A percentile compares a stretch with the other conserved stretches of the same genome.
Conservation (phyloP, 2,329 filamentous ascomycete species). For the Triangularia setosa region DNA sequence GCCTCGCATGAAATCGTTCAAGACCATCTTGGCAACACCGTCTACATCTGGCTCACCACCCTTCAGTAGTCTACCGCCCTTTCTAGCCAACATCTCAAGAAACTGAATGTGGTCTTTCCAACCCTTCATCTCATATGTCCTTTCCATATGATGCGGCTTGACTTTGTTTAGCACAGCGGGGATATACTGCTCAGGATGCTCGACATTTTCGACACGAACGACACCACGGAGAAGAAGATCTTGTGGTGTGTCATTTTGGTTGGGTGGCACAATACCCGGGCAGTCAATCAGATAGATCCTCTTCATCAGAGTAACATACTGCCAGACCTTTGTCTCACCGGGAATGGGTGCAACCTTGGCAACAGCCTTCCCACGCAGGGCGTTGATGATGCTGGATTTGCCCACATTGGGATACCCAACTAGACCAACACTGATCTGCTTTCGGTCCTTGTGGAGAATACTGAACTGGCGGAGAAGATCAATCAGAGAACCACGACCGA, state of each 20-base stretch:
- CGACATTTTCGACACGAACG: slow-evolving; percentile 90
- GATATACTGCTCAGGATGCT: slow-evolving; percentile 95
- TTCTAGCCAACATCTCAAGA: slow-evolving; percentile 80
- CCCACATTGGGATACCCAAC: slow-evolving; percentile 80
- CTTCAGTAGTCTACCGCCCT: slow-evolving; percentile 79
- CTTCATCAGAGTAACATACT: slow-evolving; percentile 91
- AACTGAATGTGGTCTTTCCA: slow-evolving; percentile 78
- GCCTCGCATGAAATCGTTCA: slow-evolving; percentile 93
- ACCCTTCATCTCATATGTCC: slow-evolving; percentile 84
- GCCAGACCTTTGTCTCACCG: slow-evolving; percentile 91
- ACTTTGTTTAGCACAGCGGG: slow-evolving; percentile 74
- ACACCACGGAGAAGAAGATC: slow-evolving; percentile 89
- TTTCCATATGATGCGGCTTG: slow-evolving; percentile 82
- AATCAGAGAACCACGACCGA: slow-evolving; percentile 93
- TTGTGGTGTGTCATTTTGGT: slow-evolving; percentile 74
- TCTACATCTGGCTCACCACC: slow-evolving; percentile 95
- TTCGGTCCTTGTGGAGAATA: slow-evolving; percentile 79
- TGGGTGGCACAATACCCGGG: slow-evolving; percentile 91
- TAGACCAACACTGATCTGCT: slow-evolving; percentile 90
- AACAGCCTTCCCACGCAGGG: slow-evolving; percentile 88
- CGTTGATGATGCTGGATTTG: slow-evolving; percentile 97
- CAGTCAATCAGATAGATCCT: slow-evolving; percentile 92
- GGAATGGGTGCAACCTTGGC: slow-evolving; percentile 92
- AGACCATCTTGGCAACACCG: slow-evolving; percentile 91
- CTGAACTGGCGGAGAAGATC: slow-evolving; percentile 91